These are phyloP conservation scores for Penicillium roqueforti DNA, from an alignment of 495 filamentous ascomycete species.

Conservation along the genomic window DNA sequence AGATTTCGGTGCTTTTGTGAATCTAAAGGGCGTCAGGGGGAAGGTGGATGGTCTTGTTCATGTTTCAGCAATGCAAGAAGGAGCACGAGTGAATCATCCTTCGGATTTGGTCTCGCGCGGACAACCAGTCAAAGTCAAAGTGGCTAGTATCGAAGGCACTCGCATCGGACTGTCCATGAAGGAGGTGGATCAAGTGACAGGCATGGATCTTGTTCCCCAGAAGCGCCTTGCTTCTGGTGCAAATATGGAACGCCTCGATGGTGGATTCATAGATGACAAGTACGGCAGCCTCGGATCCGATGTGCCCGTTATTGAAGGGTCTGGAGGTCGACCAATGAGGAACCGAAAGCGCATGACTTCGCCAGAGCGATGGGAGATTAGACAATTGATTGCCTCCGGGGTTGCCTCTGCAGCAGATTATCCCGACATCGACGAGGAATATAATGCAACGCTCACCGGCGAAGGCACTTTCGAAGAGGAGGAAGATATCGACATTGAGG, in stretches of 20 bases:
- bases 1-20: conserved; percentile 95
- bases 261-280: conserved; percentile 41
- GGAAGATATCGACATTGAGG: conserved; percentile 96
- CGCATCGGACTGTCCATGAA: conserved; percentile 92
- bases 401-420: conserved; percentile 87
- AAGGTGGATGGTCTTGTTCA: conserved; percentile 94
- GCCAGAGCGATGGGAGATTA: conserved; percentile 95
- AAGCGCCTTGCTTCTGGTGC: conserved; percentile 83
- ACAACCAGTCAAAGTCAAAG: conserved; percentile 89
- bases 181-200: conserved; percentile 89
- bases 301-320: conserved; percentile 65
- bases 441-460: conserved; percentile 79
- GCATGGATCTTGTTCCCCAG: conserved; percentile 77
- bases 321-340: conserved; percentile 49
- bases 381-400: conserved; percentile 91
- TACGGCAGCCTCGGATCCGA: conserved; percentile 57
- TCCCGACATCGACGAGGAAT: conserved; percentile 92
- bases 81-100: conserved; percentile 84
- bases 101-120: conserved; percentile 77
- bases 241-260: conserved; percentile 78
- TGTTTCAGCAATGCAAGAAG: conserved; percentile 88
- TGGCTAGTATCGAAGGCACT: conserved; percentile 75
- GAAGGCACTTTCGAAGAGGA: conserved; percentile 90
- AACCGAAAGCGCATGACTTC: conserved; percentile 90
- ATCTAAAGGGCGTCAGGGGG: conserved; percentile 77